Percentiles rank a stretch among this genome's conserved stretches.
phyloP scores from a whole-genome alignment of 345 rosid species.

The Brassica cretica region DNA sequence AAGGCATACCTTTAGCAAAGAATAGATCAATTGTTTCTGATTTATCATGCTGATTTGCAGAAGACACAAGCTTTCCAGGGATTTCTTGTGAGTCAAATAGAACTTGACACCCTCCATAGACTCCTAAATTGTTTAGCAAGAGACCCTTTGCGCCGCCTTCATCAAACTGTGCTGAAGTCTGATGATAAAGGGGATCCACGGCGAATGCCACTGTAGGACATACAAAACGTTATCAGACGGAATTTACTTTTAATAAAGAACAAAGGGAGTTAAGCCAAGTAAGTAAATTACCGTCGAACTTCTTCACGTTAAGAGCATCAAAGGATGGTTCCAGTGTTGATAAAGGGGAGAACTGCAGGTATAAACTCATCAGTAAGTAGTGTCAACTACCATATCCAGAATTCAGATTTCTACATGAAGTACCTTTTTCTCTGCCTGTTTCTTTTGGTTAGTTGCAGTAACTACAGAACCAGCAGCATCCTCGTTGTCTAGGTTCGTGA shows the following conservation, averaged over 20 bases:
- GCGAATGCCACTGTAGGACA: conserved; percentile 73
- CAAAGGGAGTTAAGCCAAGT: conserved; percentile 3
- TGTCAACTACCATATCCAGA: background rate
- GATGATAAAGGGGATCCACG: conserved; percentile 96
- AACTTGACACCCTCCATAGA: conserved; percentile 83
- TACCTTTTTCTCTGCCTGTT: conserved; percentile 73
- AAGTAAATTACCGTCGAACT: conserved; percentile 67
- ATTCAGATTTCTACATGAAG: conserved; percentile 12
- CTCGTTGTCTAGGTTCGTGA: conserved; percentile 51
- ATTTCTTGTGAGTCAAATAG: conserved; percentile 88
- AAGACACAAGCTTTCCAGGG: conserved; percentile 67
- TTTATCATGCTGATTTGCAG: conserved; percentile 49
- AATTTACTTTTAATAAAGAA: conserved; percentile 25
- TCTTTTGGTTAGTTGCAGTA: conserved; percentile 58
- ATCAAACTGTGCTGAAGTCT: conserved; percentile 96
- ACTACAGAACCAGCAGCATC: conserved; percentile 43
- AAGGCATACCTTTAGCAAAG: conserved; percentile 70
- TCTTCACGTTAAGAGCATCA: conserved; percentile 83
- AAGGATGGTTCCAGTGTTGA: conserved; percentile 83
- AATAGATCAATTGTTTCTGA: conserved; percentile 68
- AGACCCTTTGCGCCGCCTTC: conserved; percentile 98
- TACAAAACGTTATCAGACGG: conserved; percentile 26
- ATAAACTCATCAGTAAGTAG: conserved; percentile 33
- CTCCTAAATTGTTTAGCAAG: conserved; percentile 85
- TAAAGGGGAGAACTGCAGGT: conserved; percentile 80